Evolutionary conservation across 805 yeast species (phyloP).

Genomic region (Kuraishia piskuri): DNA sequence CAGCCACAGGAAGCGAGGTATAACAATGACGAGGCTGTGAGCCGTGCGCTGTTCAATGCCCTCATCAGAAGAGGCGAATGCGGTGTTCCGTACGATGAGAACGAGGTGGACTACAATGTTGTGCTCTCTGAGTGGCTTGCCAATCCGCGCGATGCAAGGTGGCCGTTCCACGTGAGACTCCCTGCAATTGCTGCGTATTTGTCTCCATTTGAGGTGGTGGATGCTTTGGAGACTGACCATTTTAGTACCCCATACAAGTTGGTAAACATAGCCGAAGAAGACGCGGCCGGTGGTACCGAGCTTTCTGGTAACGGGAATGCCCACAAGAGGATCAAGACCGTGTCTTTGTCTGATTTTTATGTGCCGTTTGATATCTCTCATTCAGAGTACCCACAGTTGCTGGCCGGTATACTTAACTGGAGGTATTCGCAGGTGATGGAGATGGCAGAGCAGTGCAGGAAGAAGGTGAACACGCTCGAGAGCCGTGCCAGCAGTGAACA

Average conservation of each 20-base stretch:
- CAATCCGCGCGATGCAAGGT: background rate
- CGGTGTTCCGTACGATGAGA: background rate
- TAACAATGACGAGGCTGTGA: background rate
- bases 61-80: background rate
- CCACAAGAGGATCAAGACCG: background rate
- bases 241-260: background rate
- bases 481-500: constrained; percentile 19
- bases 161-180: background rate
- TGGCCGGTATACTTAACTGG: background rate
- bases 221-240: background rate
- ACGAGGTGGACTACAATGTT: background rate
- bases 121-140: background rate
- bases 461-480: constrained; percentile 18
- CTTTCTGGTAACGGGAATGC: background rate
- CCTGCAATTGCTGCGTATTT: background rate
- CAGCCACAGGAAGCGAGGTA: background rate
- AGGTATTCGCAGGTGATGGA: background rate
- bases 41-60: background rate
- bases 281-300: background rate
- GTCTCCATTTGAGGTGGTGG: background rate
- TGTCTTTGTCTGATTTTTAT: background rate
- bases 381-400: background rate
- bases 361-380: background rate
- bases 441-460: constrained; percentile 24
- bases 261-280: background rate